These are phyloP conservation scores for Cryphonectria naterciae DNA, from an alignment of 2,329 filamentous ascomycete species.

Conservation along the genomic window DNA sequence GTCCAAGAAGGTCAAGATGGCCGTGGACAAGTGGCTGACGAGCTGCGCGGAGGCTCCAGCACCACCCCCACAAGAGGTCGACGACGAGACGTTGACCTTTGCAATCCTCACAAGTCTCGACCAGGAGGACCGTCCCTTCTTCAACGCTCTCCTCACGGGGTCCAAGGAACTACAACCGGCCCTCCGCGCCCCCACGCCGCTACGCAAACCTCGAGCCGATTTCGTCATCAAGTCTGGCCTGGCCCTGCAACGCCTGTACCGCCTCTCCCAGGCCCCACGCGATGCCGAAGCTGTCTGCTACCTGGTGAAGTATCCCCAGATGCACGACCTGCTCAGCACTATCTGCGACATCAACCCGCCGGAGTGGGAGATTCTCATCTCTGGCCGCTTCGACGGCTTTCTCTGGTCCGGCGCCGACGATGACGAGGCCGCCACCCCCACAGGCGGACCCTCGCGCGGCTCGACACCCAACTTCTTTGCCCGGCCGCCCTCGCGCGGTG, in stretches of 20 bases:
- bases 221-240: slow-evolving; percentile 75
- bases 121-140: slow-evolving; percentile 74
- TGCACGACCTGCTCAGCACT: slow-evolving; percentile 86
- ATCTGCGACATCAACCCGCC: slow-evolving; percentile 84
- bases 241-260: slow-evolving; percentile 84
- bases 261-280: slow-evolving; percentile 71
- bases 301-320: slow-evolving; percentile 77
- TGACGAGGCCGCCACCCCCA: slow-evolving; percentile 41
- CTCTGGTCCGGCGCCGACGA: slow-evolving; percentile 84
- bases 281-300: slow-evolving; percentile 87
- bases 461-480: slow-evolving; percentile 58
- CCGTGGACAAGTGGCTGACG: slow-evolving; percentile 87
- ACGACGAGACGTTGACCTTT: slow-evolving; percentile 92
- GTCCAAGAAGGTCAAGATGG: slow-evolving; percentile 88
- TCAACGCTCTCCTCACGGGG: slow-evolving; percentile 76
- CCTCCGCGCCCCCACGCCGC: slow-evolving; percentile 70
- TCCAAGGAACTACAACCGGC: slow-evolving; percentile 60
- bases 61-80: slow-evolving; percentile 83
- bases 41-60: slow-evolving; percentile 75
- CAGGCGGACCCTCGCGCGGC: slow-evolving; percentile 51
- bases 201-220: slow-evolving; percentile 68
- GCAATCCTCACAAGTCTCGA: slow-evolving; percentile 89
- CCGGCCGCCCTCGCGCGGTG: slow-evolving; percentile 44
- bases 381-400: slow-evolving; percentile 93
- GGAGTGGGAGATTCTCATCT: slow-evolving; percentile 97